phyloP scores from a whole-genome alignment of 2,329 filamentous ascomycete species.

The Aspergillus eucalypticola region DNA sequence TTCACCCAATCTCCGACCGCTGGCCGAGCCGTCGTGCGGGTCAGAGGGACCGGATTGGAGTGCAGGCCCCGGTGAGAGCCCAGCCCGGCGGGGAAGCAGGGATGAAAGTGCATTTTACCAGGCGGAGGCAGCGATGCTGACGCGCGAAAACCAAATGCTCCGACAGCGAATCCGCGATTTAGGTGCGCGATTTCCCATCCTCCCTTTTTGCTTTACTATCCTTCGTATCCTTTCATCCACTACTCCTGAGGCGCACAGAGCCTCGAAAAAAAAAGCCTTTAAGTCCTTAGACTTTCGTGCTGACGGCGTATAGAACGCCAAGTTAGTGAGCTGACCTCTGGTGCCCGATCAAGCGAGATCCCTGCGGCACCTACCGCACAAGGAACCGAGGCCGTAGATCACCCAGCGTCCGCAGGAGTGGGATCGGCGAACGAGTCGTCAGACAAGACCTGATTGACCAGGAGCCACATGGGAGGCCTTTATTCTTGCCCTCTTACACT shows the following conservation, averaged over 20 bases:
- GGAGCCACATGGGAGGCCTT: background rate
- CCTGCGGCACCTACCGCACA: conserved; percentile 9
- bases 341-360: conserved; percentile 8
- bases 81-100: conserved; percentile 41
- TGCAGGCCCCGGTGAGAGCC: conserved; percentile 29
- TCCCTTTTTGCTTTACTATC: background rate
- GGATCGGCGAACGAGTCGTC: conserved; percentile 22
- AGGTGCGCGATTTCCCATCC: conserved; percentile 32
- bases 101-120: conserved; percentile 52
- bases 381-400: conserved; percentile 14
- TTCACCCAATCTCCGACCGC: conserved; percentile 41
- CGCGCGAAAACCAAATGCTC: conserved; percentile 52
- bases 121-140: conserved; percentile 48
- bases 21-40: conserved; percentile 26
- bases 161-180: conserved; percentile 50
- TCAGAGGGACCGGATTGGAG: conserved; percentile 29
- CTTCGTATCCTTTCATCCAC: background rate
- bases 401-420: conserved; percentile 10
- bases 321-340: conserved; percentile 29
- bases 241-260: background rate
- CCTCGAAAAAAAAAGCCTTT: background rate
- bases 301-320: conserved; percentile 30
- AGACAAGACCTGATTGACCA: conserved; percentile 24
- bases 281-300: conserved; percentile 1
- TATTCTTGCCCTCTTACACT: too few relatives aligned